Evolutionary conservation across 2,329 filamentous ascomycete genomes (phyloP).

Genomic region (Scolecobasidium constrictum): DNA sequence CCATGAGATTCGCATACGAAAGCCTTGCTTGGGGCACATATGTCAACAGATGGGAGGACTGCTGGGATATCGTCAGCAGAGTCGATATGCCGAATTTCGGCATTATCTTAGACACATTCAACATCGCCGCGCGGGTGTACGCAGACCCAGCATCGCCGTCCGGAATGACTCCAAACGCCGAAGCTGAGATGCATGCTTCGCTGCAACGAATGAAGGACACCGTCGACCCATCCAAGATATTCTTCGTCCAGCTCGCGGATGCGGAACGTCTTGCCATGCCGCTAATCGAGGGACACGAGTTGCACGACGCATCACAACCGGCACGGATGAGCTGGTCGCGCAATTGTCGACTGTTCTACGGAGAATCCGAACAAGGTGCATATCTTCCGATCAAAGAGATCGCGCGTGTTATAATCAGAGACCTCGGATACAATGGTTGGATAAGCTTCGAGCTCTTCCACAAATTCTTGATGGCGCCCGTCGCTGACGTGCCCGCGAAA

Average conservation of each 20-base stretch:
- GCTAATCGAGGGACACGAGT: conserved; percentile 45
- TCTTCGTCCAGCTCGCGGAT: conserved; percentile 69
- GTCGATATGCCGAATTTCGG: conserved; percentile 65
- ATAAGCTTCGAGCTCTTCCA: conserved; percentile 64
- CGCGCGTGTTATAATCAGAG: conserved; percentile 49
- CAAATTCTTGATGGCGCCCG: conserved; percentile 43
- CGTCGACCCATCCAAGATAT: conserved; percentile 54
- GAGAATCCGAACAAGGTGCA: conserved; percentile 48
- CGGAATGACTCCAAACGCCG: conserved; percentile 44
- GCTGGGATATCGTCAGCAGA: conserved; percentile 55
- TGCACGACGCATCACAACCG: conserved; percentile 47
- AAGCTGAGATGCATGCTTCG: conserved; percentile 43
- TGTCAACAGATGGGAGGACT: conserved; percentile 59
- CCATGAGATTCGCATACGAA: conserved; percentile 63
- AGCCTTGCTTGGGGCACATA: conserved; percentile 62
- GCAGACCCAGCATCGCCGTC: conserved; percentile 50
- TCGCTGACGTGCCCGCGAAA: conserved; percentile 41
- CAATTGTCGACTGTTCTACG: conserved; percentile 61
- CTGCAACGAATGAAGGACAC: conserved; percentile 42
- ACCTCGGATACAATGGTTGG: conserved; percentile 57
- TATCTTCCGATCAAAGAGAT: conserved; percentile 58
- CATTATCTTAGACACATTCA: conserved; percentile 68
- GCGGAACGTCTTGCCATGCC: conserved; percentile 52
- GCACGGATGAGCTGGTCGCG: conserved; percentile 68
- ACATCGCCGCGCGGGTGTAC: conserved; percentile 61